These are phyloP conservation scores for Penicillium longicatenatum DNA, from an alignment of 495 filamentous ascomycete species.

Conservation along the genomic window DNA sequence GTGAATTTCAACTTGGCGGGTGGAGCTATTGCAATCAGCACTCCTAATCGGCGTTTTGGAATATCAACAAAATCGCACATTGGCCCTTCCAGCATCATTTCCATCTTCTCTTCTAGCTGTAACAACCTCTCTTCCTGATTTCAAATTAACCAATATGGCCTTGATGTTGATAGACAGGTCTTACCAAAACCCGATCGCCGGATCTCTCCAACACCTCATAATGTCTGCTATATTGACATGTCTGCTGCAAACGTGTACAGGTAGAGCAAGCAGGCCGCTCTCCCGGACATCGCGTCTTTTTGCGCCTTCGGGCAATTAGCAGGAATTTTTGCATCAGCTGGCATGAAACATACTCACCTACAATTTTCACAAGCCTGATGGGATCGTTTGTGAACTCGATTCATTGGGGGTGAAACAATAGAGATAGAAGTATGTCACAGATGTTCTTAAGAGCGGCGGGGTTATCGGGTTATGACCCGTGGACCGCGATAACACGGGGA, in stretches of 20 bases:
- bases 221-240: slow-evolving; percentile 37
- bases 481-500: slow-evolving; percentile 9
- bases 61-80: slow-evolving; percentile 18
- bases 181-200: slow-evolving; percentile 22
- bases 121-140: slow-evolving; percentile 41
- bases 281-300: slow-evolving; percentile 50
- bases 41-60: background rate
- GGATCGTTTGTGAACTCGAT: slow-evolving; percentile 25
- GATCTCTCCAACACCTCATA: slow-evolving; percentile 16
- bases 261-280: slow-evolving; percentile 47
- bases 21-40: slow-evolving; percentile 17
- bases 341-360: slow-evolving; percentile 26
- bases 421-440: background rate
- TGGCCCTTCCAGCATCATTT: slow-evolving; percentile 38
- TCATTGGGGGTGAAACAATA: slow-evolving; percentile 8
- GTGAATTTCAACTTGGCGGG: slow-evolving; percentile 15
- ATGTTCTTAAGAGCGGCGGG: slow-evolving; percentile 17
- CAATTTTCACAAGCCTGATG: slow-evolving; percentile 46
- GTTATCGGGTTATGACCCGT: slow-evolving; percentile 22
- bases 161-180: background rate
- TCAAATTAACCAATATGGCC: slow-evolving; percentile 14
- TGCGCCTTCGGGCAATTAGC: slow-evolving; percentile 27
- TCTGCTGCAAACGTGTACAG: slow-evolving; percentile 42
- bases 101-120: slow-evolving; percentile 46
- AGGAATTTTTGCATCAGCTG: background rate